Evolutionary conservation across 192 early-diverging fungal genomes (phyloP).

Genomic region (Coemansia sp.): DNA sequence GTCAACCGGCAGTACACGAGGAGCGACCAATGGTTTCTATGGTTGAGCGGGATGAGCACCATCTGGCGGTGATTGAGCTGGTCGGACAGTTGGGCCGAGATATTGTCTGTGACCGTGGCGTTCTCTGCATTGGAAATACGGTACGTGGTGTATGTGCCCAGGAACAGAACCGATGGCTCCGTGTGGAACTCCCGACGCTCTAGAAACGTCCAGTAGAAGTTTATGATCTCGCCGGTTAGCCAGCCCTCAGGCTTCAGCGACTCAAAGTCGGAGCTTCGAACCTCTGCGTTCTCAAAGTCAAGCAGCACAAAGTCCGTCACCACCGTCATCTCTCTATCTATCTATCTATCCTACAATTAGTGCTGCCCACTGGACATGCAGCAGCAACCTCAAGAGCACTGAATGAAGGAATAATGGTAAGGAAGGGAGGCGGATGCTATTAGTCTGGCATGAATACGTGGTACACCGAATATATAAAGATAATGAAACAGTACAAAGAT

Average conservation of each 20-base stretch:
- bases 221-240: constrained; percentile 56
- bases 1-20: constrained; percentile 52
- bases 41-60: constrained; percentile 53
- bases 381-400: too few relatives aligned
- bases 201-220: constrained; percentile 56
- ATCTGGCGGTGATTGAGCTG: constrained; percentile 40
- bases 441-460: constrained; percentile 6
- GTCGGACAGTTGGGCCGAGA: constrained; percentile 39
- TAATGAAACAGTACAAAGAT: neutral
- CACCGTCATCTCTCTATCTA: constrained; percentile 9
- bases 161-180: constrained; percentile 38
- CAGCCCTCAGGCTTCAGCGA: constrained; percentile 52
- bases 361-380: too few relatives aligned
- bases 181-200: constrained; percentile 47
- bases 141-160: constrained; percentile 55
- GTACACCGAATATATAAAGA: constrained; percentile 3
- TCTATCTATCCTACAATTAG: too few relatives aligned
- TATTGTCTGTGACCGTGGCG: constrained; percentile 40
- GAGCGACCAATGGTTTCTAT: constrained; percentile 52
- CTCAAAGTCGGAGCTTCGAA: constrained; percentile 50
- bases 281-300: constrained; percentile 54
- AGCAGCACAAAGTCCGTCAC: constrained; percentile 32
- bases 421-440: neutral
- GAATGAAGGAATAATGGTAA: too few relatives aligned
- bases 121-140: constrained; percentile 53